Conservation (phyloP, 2,329 filamentous ascomycete genomes). For the Zopfia rhizophila region DNA sequence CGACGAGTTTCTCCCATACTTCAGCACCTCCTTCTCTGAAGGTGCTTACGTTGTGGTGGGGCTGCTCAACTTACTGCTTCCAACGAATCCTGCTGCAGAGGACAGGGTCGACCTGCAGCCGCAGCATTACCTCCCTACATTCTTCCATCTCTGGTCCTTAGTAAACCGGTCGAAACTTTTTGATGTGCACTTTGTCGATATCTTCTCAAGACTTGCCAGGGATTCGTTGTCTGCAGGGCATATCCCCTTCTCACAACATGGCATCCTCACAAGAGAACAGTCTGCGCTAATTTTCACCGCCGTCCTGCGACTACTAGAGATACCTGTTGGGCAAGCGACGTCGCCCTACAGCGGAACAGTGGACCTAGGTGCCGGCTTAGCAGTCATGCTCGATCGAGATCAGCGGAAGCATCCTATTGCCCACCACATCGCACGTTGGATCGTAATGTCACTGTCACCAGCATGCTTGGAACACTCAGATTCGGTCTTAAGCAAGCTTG, state of each 20-base stretch:
- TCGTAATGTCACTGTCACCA: slow-evolving; percentile 92
- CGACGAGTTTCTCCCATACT: slow-evolving; percentile 67
- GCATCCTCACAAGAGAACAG: slow-evolving; percentile 92
- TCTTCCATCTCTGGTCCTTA: slow-evolving; percentile 96
- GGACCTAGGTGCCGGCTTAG: slow-evolving; percentile 84
- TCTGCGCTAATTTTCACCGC: slow-evolving; percentile 93
- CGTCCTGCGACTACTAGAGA: slow-evolving; percentile 87
- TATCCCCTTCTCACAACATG: slow-evolving; percentile 84
- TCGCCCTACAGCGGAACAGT: slow-evolving; percentile 86
- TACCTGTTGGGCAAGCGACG: slow-evolving; percentile 94
- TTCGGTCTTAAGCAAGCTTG: slow-evolving; percentile 84
- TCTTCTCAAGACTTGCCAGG: slow-evolving; percentile 85
- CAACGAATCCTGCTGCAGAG: slow-evolving; percentile 80
- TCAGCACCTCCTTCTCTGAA: slow-evolving; percentile 91
- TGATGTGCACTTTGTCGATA: slow-evolving; percentile 88
- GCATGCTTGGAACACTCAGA: slow-evolving; percentile 78
- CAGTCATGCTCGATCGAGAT: slow-evolving; percentile 89
- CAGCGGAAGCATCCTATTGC: slow-evolving; percentile 91
- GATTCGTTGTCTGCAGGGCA: slow-evolving; percentile 81
- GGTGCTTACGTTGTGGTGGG: slow-evolving; percentile 94
- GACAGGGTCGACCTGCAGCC: slow-evolving; percentile 81
- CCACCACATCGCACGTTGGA: slow-evolving; percentile 92
- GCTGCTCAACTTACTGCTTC: slow-evolving; percentile 85
- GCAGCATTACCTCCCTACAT: slow-evolving; percentile 87
- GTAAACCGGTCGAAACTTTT: slow-evolving; percentile 89